These are phyloP conservation scores for Trypanosoma mega DNA, from an alignment of 208 protist genomes.

Conservation along the genomic window DNA sequence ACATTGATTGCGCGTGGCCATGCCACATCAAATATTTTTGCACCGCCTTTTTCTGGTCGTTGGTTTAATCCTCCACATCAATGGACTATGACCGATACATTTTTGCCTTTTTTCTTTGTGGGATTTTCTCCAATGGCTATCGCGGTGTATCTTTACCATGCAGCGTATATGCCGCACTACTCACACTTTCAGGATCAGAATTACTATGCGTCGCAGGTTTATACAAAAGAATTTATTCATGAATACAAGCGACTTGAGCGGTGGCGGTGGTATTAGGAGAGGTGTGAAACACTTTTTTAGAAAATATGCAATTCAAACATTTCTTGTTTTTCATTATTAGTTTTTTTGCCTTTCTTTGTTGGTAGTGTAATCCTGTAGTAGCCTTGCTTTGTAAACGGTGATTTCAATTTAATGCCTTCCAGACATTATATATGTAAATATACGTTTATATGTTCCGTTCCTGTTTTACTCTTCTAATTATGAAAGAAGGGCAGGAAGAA, in stretches of 20 bases:
- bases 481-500: no score
- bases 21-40: constrained; percentile 89
- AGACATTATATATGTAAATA: no score
- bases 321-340: constrained; percentile 3
- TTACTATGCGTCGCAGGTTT: constrained; percentile 88
- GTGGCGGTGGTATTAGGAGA: constrained; percentile 85
- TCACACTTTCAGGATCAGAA: constrained; percentile 91
- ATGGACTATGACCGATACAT: constrained; percentile 91
- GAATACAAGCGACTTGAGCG: constrained; percentile 89
- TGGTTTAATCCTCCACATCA: constrained; percentile 93
- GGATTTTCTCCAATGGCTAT: constrained; percentile 82
- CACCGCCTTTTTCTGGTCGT: constrained; percentile 80
- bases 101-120: constrained; percentile 81
- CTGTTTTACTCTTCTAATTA: no score
- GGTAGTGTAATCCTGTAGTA: no score
- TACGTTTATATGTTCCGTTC: no score
- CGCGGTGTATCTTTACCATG: constrained; percentile 80
- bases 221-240: constrained; percentile 92
- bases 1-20: constrained; percentile 60
- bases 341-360: neutral
- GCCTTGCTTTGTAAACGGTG: no score
- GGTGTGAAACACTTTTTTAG: neutral
- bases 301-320: neutral
- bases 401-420: no score
- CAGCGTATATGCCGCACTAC: constrained; percentile 89